phyloP scores from a whole-genome alignment of 331 rosid species.

The Acacia concinna region DNA sequence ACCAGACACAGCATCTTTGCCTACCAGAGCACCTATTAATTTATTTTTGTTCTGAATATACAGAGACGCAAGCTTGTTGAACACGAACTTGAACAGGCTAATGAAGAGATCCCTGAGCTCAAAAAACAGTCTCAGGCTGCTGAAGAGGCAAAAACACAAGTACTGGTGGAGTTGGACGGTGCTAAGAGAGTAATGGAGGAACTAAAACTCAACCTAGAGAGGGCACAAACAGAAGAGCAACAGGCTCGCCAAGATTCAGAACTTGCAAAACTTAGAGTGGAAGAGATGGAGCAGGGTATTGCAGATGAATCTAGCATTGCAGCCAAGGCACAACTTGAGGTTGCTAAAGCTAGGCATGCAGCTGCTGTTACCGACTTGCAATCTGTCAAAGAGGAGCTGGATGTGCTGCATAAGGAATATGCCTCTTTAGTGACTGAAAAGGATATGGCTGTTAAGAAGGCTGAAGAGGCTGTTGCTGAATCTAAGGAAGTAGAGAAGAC shows the following conservation, averaged over 20 bases:
- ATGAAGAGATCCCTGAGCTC: constrained; percentile 69
- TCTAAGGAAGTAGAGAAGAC: constrained; percentile 83
- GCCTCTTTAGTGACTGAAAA: constrained; percentile 70
- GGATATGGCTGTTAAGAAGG: constrained; percentile 69
- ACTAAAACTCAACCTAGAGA: constrained; percentile 74
- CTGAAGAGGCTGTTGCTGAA: constrained; percentile 72
- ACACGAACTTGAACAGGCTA: constrained; percentile 71
- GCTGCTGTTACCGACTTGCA: constrained; percentile 76
- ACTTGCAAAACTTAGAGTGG: constrained; percentile 91
- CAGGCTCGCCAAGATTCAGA: constrained; percentile 97
- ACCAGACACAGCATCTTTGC: constrained; percentile 11
- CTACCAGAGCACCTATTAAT: constrained; percentile 28
- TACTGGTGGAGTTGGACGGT: constrained; percentile 72
- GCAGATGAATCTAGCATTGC: constrained; percentile 87
- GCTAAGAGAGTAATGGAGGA: constrained; percentile 88
- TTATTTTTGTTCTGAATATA: constrained; percentile 26
- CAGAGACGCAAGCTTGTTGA: constrained; percentile 79
- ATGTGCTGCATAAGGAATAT: constrained; percentile 58
- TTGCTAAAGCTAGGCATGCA: constrained; percentile 77
- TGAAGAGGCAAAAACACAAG: constrained; percentile 51
- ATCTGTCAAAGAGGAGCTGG: constrained; percentile 79
- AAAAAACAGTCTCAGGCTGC: constrained; percentile 62
- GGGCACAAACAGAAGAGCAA: constrained; percentile 89
- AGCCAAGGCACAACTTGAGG: constrained; percentile 97
- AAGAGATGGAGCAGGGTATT: constrained; percentile 95